Evolutionary conservation across 2,329 filamentous ascomycete genomes (phyloP), one percentile per base, ranked within the genome.

Genomic region (Curvularia verruculosa): DNA sequence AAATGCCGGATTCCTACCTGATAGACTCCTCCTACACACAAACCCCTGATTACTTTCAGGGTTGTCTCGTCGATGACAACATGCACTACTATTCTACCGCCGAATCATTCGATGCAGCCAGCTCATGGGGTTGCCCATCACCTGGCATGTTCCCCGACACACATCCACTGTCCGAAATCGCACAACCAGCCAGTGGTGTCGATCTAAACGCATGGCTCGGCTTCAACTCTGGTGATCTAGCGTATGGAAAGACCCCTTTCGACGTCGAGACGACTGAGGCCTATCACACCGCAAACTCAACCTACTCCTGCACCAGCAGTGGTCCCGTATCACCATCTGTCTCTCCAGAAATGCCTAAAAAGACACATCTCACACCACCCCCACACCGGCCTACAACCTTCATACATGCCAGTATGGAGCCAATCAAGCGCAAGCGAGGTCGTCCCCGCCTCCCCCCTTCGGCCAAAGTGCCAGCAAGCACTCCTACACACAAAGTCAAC

Each of bases 341-440:
- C 18, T 46, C 28, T 1, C 43, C 43, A 10, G 26, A 12, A 8
- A 31, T 15, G 21, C 1, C 28, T 18, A 46, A 21, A 19, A 4
- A 46, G 8, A 13, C 43, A 21, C 43, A 24, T 31, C 26, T n/a
- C 4, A 8, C 28, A 3, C 12, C 28, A 46, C 43, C 43, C n/a
- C 29, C 43, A 10, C 8, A 4, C 26, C 28, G 18, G 10, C 28
- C 26, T 12, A 12, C 18, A 31, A 29, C 26, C 26, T 46, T 46
- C 12, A 46, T 31, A 3, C 43, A 43, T 19, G 31, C 50, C 37
- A 48, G 21, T n/a, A 18, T 49, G 12, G 48, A 57, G 39, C 50
- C 50, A 44, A 24, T 45, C 15, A 40, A 45, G 19, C 54, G 54
- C 45, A 57, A 54, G 40, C 37, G 54, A 40, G 54, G 54, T 34